A percentile compares a stretch with the other conserved stretches of the same genome.
Conservation (phyloP, 441 rosid genomes). For the Gossypium gossypioides region DNA sequence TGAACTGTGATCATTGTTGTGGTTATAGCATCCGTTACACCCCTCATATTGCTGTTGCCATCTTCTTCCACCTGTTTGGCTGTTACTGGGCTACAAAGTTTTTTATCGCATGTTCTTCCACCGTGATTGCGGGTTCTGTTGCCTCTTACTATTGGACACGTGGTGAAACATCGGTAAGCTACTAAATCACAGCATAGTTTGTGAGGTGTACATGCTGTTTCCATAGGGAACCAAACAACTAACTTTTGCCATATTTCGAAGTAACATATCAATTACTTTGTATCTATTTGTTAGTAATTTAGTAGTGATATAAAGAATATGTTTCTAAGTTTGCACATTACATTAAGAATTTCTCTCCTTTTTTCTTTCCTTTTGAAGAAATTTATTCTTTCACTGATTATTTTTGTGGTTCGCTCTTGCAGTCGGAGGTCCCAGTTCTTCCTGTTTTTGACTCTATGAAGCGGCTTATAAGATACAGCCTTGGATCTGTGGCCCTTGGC, state of each 20-base stretch:
- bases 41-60: constrained; percentile 80
- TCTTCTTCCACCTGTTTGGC: constrained; percentile 86
- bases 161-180: constrained; percentile 73
- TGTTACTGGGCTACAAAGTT: constrained; percentile 95
- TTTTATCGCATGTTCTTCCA: constrained; percentile 69
- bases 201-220: neutral
- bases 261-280: neutral
- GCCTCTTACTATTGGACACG: constrained; percentile 94
- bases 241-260: neutral
- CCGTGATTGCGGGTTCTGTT: constrained; percentile 88
- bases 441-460: constrained; percentile 93
- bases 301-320: neutral
- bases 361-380: neutral
- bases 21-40: constrained; percentile 79
- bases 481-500: constrained; percentile 93
- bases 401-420: constrained; percentile 25
- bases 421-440: constrained; percentile 83
- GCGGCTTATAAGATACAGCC: constrained; percentile 70
- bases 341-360: neutral
- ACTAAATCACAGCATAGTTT: neutral
- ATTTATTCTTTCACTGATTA: neutral
- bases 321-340: neutral
- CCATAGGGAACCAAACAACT: neutral
- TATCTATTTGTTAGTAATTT: neutral
- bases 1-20: constrained; percentile 86